A percentile compares a stretch with the other conserved stretches of the same genome.
phyloP scores from a whole-genome alignment of 208 protist species.

The Leishmania arabica region DNA sequence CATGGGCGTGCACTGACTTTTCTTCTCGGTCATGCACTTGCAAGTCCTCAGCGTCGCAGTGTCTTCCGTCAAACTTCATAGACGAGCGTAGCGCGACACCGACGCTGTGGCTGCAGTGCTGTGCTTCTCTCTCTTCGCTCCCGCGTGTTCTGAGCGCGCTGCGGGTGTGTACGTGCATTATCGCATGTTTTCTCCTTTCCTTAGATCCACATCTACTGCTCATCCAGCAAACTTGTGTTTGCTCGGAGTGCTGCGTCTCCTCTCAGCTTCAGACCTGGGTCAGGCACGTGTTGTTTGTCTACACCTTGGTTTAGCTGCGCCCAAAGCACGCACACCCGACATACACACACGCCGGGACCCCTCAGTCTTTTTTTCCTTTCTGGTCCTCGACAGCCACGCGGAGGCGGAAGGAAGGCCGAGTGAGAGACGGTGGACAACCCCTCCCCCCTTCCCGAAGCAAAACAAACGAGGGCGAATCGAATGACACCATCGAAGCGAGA shows the following conservation, averaged over 20 bases:
- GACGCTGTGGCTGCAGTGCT: neutral
- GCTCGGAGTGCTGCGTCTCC: neutral
- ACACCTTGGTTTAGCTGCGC: neutral
- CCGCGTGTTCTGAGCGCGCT: neutral
- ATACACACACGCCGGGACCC: neutral
- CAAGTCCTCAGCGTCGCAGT: neutral
- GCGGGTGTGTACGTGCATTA: neutral
- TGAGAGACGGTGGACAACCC: neutral
- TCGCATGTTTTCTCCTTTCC: neutral
- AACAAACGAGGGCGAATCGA: neutral
- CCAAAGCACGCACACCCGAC: neutral
- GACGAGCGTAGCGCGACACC: neutral
- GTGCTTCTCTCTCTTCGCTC: neutral
- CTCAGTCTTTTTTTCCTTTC: neutral
- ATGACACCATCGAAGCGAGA: neutral
- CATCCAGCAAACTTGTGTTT: neutral
- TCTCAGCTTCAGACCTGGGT: neutral
- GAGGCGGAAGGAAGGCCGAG: neutral
- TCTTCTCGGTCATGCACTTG: neutral
- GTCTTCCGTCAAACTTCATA: neutral
- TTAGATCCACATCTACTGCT: neutral
- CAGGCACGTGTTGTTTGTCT: neutral
- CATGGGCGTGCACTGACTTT: neutral
- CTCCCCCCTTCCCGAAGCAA: neutral
- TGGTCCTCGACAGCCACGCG: neutral